Percentiles rank a stretch among this genome's conserved stretches.
phyloP scores from a whole-genome alignment of 1,284 basidiomycete genomes.

The Boletus hoseneyae region DNA sequence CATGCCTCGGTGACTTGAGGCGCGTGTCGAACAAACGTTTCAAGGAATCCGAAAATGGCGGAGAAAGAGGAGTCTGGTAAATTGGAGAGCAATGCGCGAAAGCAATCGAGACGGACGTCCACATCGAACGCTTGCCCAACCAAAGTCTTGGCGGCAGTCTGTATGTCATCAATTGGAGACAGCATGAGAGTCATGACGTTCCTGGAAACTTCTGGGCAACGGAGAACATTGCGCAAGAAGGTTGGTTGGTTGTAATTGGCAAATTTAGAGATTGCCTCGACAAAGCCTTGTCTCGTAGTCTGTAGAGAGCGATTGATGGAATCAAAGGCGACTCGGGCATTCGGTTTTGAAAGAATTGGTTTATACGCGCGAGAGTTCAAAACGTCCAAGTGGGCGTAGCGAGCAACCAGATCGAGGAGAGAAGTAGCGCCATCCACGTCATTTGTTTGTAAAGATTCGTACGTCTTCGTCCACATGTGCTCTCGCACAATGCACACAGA shows the following conservation, averaged over 20 bases:
- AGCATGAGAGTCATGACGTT: constrained; percentile 68
- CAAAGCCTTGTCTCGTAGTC: constrained; percentile 59
- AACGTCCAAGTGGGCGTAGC: constrained; percentile 63
- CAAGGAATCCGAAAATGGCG: constrained; percentile 66
- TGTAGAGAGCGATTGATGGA: constrained; percentile 58
- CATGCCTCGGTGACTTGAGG: constrained; percentile 77
- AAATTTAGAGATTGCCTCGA: constrained; percentile 57
- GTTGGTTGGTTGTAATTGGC: constrained; percentile 55
- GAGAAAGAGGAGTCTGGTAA: constrained; percentile 63
- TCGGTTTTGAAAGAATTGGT: constrained; percentile 35
- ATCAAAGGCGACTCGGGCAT: constrained; percentile 37
- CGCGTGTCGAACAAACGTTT: constrained; percentile 63
- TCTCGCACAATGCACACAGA: constrained; percentile 43
- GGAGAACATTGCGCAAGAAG: constrained; percentile 51
- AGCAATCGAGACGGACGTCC: constrained; percentile 82
- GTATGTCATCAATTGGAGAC: constrained; percentile 75
- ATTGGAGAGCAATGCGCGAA: constrained; percentile 70
- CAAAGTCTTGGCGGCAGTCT: constrained; percentile 69
- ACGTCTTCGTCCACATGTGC: constrained; percentile 68
- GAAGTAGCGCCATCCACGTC: constrained; percentile 57
- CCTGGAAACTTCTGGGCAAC: constrained; percentile 49
- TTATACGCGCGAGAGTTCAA: constrained; percentile 53
- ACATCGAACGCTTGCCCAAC: constrained; percentile 82
- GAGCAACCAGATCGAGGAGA: constrained; percentile 56
- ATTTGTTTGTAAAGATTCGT: constrained; percentile 52